Evolutionary conservation across 2,329 filamentous ascomycete genomes (phyloP), one percentile per base, ranked within the genome.

Genomic region (Phialophora chinensis): DNA sequence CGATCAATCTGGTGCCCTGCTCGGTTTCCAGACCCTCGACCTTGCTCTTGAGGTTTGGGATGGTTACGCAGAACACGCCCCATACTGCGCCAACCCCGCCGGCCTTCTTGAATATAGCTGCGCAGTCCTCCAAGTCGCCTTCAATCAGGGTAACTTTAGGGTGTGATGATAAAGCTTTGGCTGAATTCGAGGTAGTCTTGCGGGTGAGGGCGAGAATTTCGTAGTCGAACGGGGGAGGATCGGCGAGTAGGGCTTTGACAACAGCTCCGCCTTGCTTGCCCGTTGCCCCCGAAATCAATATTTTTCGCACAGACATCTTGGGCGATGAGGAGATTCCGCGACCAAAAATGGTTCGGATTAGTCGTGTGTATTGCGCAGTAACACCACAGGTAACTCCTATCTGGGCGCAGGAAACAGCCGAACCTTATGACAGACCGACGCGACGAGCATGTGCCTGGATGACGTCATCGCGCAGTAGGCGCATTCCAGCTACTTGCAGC

Each of bases 61-160:
- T 79, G 76, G 88, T 86, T 0, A 90, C 86, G 25, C 83, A 86
- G 76, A 85, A 90, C 5, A 90, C 86, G 3, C 86, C 86, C 82
- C 84, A 87, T 64, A 88, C 81, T 1, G 80, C 77, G 0, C 75
- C 74, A 27, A 77, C 75, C 2, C 76, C 72, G 38, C 78, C 76
- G 5, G 81, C 83, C 31, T 77, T 77, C 38, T 76, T 69, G 70
- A 89, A 88, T 20, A 89, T 81, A 0, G 73, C 77, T 0, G 78
- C 75, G 0, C 82, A 75, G 47, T 88, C 78, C 61, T 85, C 79
- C 12, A 90, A 77, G 67, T 89, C 79, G 7, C 88, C 87, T 71
- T 87, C 77, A 3, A 90, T 80, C 0, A 90, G 70, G 27, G 81
- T 81, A 70, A 89, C 81, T 12, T 80, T 79, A 7, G 82, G 82